A percentile compares a stretch with the other conserved stretches of the same genome.
Conservation (phyloP, 2,329 filamentous ascomycete species). For the Aspergillus glaucus region DNA sequence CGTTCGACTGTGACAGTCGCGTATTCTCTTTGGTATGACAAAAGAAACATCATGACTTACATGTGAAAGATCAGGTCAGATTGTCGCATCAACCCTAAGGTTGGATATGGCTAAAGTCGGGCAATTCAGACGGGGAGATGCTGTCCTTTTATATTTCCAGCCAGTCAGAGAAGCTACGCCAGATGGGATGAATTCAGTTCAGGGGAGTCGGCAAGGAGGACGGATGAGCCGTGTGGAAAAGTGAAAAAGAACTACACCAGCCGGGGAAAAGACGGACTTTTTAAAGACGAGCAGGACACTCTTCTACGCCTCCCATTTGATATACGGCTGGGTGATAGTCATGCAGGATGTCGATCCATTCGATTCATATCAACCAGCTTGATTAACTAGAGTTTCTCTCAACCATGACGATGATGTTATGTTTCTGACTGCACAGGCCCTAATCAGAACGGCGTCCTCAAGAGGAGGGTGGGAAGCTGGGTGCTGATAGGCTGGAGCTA, state of each 20-base stretch:
- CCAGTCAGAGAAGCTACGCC: background rate
- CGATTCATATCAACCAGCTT: constrained; percentile 1
- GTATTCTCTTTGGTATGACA: background rate
- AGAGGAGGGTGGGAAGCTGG: background rate
- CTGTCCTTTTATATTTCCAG: background rate
- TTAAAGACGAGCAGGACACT: constrained; percentile 29
- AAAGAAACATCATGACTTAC: background rate
- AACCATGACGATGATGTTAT: background rate
- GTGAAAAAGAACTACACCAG: constrained; percentile 17
- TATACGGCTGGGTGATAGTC: constrained; percentile 36
- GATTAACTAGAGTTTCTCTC: background rate
- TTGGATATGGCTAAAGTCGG: background rate
- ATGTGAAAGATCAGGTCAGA: background rate
- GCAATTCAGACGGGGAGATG: too few relatives aligned
- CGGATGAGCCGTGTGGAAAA: constrained; percentile 11
- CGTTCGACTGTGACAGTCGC: too few relatives aligned
- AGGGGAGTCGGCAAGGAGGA: background rate
- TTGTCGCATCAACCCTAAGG: background rate
- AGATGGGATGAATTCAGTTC: background rate
- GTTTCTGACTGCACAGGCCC: background rate
- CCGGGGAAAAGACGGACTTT: constrained; percentile 23
- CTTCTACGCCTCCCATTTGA: constrained; percentile 40
- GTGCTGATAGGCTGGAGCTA: background rate
- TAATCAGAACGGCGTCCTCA: background rate
- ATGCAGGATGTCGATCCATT: constrained; percentile 41